Evolutionary conservation across 2,329 filamentous ascomycete species (phyloP).

Genomic region (Ceratocystis cubensis): DNA sequence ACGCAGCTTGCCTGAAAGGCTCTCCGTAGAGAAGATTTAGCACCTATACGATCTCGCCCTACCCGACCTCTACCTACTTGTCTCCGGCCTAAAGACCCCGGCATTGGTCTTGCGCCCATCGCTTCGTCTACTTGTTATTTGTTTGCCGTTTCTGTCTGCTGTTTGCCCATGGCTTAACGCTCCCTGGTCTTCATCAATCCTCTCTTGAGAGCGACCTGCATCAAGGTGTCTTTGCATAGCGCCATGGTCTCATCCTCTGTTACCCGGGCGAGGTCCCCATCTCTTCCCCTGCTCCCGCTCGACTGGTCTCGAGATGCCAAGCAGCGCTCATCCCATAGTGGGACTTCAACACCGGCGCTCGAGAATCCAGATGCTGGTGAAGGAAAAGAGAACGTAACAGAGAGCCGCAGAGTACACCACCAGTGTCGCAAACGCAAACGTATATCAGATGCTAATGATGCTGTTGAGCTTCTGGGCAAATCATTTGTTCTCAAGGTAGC

Average conservation of each 20-base stretch:
- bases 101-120: neutral
- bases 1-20: too few relatives aligned
- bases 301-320: slow-evolving; percentile 3
- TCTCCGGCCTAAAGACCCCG: neutral
- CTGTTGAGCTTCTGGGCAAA: slow-evolving; percentile 15
- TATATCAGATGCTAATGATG: slow-evolving; percentile 15
- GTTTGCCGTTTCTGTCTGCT: neutral
- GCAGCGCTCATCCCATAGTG: slow-evolving; percentile 7
- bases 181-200: neutral
- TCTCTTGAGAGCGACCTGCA: neutral
- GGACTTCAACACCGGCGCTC: slow-evolving; percentile 9
- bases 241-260: slow-evolving; percentile 5
- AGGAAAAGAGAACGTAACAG: slow-evolving; percentile 8
- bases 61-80: too few relatives aligned
- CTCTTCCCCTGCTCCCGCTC: slow-evolving; percentile 14
- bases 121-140: neutral
- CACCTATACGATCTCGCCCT: too few relatives aligned
- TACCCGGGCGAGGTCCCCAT: slow-evolving; percentile 15
- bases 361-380: slow-evolving; percentile 8
- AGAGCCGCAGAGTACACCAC: neutral
- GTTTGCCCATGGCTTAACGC: neutral
- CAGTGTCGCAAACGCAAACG: slow-evolving; percentile 18
- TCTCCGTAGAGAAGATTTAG: too few relatives aligned
- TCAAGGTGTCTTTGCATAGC: neutral
- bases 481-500: slow-evolving; percentile 16